These are phyloP conservation scores for Cyberlindnera sargentensis DNA, from an alignment of 805 yeast species.

Conservation along the genomic window DNA sequence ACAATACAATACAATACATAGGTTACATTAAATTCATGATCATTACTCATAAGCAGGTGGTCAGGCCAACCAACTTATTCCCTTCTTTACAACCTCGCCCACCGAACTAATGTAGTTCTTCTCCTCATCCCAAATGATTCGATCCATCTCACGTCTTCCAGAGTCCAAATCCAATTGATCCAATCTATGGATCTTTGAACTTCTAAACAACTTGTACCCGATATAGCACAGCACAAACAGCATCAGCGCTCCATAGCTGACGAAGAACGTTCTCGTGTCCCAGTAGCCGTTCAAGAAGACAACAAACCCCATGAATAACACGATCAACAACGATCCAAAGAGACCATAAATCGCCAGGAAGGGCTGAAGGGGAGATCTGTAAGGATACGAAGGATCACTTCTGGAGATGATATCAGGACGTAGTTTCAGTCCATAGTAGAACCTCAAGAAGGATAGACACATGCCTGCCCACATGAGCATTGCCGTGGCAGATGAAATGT, in stretches of 20 bases:
- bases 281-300: conserved; percentile 52
- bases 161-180: conserved; percentile 77
- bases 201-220: conserved; percentile 50
- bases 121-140: conserved; percentile 77
- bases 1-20: too few relatives aligned
- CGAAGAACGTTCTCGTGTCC: conserved; percentile 54
- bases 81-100: conserved; percentile 22
- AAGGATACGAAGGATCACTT: conserved; percentile 60
- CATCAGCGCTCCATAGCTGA: conserved; percentile 57
- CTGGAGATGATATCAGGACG: conserved; percentile 62
- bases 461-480: conserved; percentile 75
- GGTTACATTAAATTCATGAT: not conserved
- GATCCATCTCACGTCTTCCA: conserved; percentile 78
- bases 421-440: conserved; percentile 51
- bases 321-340: conserved; percentile 42
- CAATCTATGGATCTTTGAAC: conserved; percentile 58
- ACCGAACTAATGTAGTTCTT: conserved; percentile 29
- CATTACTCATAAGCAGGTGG: too few relatives aligned
- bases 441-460: conserved; percentile 57
- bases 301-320: conserved; percentile 53
- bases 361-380: conserved; percentile 64
- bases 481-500: conserved; percentile 67
- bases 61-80: conserved; percentile 27
- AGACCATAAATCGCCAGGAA: conserved; percentile 58
- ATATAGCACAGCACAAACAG: conserved; percentile 43